Base-by-base conservation (phyloP, 208 protist genomes). In the Trypanosoma caninum region DNA sequence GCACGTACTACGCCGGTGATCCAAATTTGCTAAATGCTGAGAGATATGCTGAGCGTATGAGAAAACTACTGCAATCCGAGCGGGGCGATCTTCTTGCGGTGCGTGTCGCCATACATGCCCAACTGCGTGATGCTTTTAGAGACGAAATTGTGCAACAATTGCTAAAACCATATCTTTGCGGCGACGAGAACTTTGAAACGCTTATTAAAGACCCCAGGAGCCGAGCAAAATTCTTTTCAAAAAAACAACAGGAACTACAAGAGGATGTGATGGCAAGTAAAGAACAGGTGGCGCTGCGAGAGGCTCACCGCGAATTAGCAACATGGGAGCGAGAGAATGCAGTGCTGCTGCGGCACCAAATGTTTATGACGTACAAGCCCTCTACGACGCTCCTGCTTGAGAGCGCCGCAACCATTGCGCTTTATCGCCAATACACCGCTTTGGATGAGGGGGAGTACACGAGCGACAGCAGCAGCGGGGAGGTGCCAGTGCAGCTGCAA, bases 301-400 rank as follows among this genome's bases (percentile, higher is more conserved):
- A 82, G 53, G 83, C 87, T 3, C 87, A 94, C 66, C 79, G 80
- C 10, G 74, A 79, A 56, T 78, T 94, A 23, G 76, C 82, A 4
- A 74, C 76, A 23, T 94, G 87, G 84, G 84, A 91, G 69, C 69
- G 71, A 10, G 78, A 87, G 38, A 89, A 91, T 52, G 84, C 81
- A n/a, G 77, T 89, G 18, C 80, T 89, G 35, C 69, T 93, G 41
- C 82, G 82, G 11, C 86, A 90, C 52, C 82, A 80, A 59, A 88
- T 89, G 82, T 93, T 93, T 66, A 90, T 90, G 86, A 79, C 81
- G 9, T 88, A 89, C 71, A 78, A 78, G 53, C 85, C 85, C 8
- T 86, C 85, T 11, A 71, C 81, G 62, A 76, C 81, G 8, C 72
- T 92, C 35, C 72, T 92, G 40, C 76, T 92, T 16, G 81, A 92